A percentile compares a stretch with the other conserved stretches of the same genome.
phyloP scores from a whole-genome alignment of 2,329 filamentous ascomycete species.

The Aspergillus cejpii region DNA sequence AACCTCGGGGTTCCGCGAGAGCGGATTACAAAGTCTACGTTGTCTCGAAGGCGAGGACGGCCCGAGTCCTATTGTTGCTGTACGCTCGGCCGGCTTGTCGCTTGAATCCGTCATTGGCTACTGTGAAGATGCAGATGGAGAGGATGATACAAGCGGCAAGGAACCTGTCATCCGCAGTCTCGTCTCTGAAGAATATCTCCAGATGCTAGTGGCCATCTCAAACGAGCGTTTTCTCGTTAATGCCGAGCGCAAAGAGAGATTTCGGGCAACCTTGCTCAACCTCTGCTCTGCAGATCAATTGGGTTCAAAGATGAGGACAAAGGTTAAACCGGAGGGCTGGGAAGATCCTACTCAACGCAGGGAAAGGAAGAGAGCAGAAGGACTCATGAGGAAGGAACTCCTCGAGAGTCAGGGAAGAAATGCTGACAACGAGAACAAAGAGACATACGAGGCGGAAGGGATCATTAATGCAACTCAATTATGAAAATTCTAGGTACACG shows the following conservation, averaged over 20 bases:
- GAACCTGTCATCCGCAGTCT: conserved; percentile 44
- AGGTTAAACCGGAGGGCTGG: conserved; percentile 25
- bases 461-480: background rate
- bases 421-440: background rate
- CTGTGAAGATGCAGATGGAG: conserved; percentile 27
- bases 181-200: conserved; percentile 62
- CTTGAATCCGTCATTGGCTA: conserved; percentile 75
- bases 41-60: conserved; percentile 37
- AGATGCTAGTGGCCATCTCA: conserved; percentile 59
- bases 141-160: conserved; percentile 28
- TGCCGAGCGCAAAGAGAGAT: conserved; percentile 36
- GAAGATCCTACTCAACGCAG: conserved; percentile 35
- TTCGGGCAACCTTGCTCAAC: conserved; percentile 26
- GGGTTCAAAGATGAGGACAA: conserved; percentile 16
- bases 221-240: conserved; percentile 53
- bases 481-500: background rate
- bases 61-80: conserved; percentile 68
- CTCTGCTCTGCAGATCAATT: conserved; percentile 12
- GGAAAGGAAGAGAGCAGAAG: conserved; percentile 39
- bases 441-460: background rate
- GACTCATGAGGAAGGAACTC: conserved; percentile 31
- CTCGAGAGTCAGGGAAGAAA: conserved; percentile 15
- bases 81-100: conserved; percentile 73
- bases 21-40: conserved; percentile 64
- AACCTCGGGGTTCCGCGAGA: conserved; percentile 81